phyloP scores from a whole-genome alignment of 2,329 filamentous ascomycete genomes.

The Tricladium varicosporioides region DNA sequence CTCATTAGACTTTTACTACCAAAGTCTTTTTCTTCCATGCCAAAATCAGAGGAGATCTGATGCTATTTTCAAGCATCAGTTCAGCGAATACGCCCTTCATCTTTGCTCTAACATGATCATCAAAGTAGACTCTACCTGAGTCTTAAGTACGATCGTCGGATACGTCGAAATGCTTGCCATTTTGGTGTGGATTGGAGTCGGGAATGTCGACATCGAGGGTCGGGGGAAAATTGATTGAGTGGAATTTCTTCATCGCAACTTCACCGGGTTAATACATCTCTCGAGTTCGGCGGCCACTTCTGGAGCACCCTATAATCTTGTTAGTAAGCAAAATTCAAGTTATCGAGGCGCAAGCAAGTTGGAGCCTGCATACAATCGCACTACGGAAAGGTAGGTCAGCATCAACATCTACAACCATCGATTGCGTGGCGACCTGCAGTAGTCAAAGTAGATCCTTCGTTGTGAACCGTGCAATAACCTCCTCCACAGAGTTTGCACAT shows the following conservation, averaged over 20 bases:
- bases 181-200: no score
- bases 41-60: no score
- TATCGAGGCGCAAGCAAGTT: neutral
- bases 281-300: slow-evolving; percentile 27
- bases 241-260: neutral
- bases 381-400: slow-evolving; percentile 26
- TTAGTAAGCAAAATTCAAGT: slow-evolving; percentile 13
- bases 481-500: slow-evolving; percentile 71
- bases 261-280: slow-evolving; percentile 25
- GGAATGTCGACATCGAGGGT: no score
- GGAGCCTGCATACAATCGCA: slow-evolving; percentile 33
- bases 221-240: slow-evolving; percentile 3
- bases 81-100: no score
- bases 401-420: slow-evolving; percentile 28
- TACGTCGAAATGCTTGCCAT: no score
- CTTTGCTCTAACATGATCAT: no score
- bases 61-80: no score
- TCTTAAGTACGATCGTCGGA: no score
- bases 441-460: slow-evolving; percentile 73
- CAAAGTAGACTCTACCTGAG: no score
- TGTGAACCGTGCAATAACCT: slow-evolving; percentile 81
- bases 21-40: no score
- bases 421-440: slow-evolving; percentile 31
- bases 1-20: no score
- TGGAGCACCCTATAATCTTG: slow-evolving; percentile 23